Conservation (phyloP, 352 stramenopile species). For the Globisporangium parvum region DNA sequence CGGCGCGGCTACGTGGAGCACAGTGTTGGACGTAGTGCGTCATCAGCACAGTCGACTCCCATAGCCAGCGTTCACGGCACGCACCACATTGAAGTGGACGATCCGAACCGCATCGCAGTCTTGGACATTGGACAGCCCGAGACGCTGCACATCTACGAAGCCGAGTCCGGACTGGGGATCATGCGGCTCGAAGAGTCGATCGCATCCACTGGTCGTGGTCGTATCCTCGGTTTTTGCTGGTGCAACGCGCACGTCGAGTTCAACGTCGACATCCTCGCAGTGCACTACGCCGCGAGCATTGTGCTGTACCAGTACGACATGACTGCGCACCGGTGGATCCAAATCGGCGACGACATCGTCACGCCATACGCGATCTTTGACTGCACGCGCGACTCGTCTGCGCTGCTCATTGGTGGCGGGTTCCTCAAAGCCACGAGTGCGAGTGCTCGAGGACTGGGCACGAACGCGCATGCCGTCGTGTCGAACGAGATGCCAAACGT, state of each 20-base stretch:
- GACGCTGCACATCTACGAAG: conserved; percentile 67
- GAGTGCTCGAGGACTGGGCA: conserved; percentile 8
- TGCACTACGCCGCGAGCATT: conserved; percentile 59
- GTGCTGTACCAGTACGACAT: conserved; percentile 83
- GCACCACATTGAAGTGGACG: conserved; percentile 77
- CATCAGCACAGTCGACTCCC: background rate
- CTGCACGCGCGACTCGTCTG: conserved; percentile 76
- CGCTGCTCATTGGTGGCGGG: conserved; percentile 64
- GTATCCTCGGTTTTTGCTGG: conserved; percentile 72
- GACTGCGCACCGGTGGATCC: conserved; percentile 40
- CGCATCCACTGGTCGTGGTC: conserved; percentile 38
- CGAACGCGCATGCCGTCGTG: conserved; percentile 3
- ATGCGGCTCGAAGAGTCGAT: conserved; percentile 67
- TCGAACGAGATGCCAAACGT: conserved; percentile 78
- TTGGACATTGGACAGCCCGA: conserved; percentile 41
- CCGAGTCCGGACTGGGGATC: conserved; percentile 75
- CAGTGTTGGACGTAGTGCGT: background rate
- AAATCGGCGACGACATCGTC: conserved; percentile 57
- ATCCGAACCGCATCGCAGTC: conserved; percentile 77
- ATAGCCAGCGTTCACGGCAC: conserved; percentile 19
- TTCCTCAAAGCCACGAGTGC: conserved; percentile 13
- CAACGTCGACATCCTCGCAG: conserved; percentile 70
- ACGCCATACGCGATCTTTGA: conserved; percentile 62
- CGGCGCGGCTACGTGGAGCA: conserved; percentile 22
- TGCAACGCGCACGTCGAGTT: conserved; percentile 80